Evolutionary conservation across 106 monocot species (phyloP).

Genomic region (Iris macrosiphon): DNA sequence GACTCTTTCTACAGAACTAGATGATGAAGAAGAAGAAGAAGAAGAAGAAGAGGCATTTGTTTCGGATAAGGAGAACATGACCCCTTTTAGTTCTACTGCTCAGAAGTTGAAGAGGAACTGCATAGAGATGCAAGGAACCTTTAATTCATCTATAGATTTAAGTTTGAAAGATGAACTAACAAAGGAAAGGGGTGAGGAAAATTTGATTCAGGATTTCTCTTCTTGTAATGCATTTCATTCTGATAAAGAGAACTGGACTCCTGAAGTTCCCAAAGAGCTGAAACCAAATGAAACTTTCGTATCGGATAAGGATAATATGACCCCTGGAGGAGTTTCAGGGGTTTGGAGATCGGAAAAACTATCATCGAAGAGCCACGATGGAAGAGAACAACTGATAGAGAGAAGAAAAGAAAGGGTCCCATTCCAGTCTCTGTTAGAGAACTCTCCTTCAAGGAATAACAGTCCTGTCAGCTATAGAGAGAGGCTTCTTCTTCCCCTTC

Average conservation of each 20-base stretch:
- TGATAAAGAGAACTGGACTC: conserved; percentile 24
- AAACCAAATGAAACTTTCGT: background rate
- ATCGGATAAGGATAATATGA: conserved; percentile 28
- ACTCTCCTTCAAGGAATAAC: conserved; percentile 14
- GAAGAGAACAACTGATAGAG: conserved; percentile 16
- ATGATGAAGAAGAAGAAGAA: too few relatives aligned
- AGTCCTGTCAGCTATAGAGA: background rate
- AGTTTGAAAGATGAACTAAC: background rate
- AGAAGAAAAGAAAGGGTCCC: conserved; percentile 24
- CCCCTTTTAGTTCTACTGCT: background rate
- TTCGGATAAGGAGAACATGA: conserved; percentile 10
- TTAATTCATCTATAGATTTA: background rate
- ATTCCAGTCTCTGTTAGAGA: conserved; percentile 22
- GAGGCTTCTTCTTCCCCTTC: too few relatives aligned
- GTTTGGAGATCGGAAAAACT: background rate
- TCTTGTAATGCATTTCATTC: conserved; percentile 15
- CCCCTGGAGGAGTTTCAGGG: conserved; percentile 9
- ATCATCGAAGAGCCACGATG: background rate
- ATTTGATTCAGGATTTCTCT: too few relatives aligned
- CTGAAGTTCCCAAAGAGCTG: background rate
- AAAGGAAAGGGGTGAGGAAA: too few relatives aligned
- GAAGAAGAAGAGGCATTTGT: conserved; percentile 1
- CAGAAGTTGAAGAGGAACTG: background rate
- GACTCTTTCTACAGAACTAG: too few relatives aligned
- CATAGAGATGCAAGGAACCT: background rate